Evolutionary conservation across 306 rosid genomes (phyloP).

Genomic region (Prunus padus): DNA sequence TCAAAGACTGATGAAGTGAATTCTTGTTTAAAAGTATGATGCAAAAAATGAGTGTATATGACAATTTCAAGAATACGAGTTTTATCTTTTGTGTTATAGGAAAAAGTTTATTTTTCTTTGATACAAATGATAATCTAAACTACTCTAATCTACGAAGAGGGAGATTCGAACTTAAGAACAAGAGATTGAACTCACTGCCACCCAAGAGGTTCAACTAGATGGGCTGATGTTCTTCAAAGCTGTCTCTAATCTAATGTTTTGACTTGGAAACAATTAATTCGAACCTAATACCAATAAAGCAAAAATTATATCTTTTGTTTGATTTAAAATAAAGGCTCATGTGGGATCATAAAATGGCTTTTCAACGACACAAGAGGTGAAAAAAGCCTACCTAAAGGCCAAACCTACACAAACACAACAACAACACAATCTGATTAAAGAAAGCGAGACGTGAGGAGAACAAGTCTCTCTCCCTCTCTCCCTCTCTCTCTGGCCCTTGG

Average conservation of each 20-base stretch:
- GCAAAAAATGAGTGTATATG: neutral
- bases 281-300: conserved; percentile 1
- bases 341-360: conserved; percentile 10
- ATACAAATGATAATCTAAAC: too few relatives aligned
- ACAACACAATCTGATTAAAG: neutral
- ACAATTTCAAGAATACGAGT: too few relatives aligned
- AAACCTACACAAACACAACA: neutral
- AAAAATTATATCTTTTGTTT: neutral
- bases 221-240: neutral
- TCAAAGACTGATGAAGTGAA: neutral
- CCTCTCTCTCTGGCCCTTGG: neutral
- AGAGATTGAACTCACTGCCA: neutral
- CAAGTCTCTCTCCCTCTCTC: neutral
- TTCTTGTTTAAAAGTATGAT: neutral
- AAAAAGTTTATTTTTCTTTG: too few relatives aligned
- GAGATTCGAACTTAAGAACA: too few relatives aligned
- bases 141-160: too few relatives aligned
- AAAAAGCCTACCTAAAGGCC: neutral
- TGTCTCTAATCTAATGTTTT: conserved; percentile 6
- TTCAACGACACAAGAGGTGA: conserved; percentile 11
- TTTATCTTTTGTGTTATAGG: too few relatives aligned
- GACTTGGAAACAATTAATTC: conserved; percentile 10
- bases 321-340: neutral
- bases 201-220: neutral
- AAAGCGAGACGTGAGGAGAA: conserved; percentile 13